Conservation (phyloP, 2,329 filamentous ascomycete species). For the Pestalotiopsis sp. region DNA sequence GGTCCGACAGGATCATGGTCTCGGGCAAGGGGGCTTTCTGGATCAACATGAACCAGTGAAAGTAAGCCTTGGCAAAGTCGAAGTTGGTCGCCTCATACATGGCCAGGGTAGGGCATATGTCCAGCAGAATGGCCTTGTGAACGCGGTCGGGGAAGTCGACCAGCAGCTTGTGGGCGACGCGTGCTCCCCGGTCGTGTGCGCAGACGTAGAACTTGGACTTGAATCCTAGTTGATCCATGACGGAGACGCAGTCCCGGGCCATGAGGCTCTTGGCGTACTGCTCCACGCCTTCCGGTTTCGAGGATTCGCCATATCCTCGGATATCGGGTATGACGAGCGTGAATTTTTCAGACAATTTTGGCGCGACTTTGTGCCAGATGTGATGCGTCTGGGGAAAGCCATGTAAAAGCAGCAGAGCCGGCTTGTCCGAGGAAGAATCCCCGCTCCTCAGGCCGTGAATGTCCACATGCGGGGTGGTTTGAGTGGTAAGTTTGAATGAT, state of each 20-base stretch:
- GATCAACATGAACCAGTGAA: constrained; percentile 63
- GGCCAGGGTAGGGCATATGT: constrained; percentile 57
- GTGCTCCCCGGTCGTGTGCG: constrained; percentile 60
- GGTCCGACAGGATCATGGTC: constrained; percentile 42
- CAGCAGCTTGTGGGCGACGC: constrained; percentile 57
- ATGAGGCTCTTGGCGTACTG: constrained; percentile 52
- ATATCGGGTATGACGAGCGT: constrained; percentile 50
- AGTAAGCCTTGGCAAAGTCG: constrained; percentile 52
- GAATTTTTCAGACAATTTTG: constrained; percentile 40
- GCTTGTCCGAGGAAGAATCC: constrained; percentile 29
- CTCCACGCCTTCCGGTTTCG: constrained; percentile 41
- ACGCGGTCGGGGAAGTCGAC: constrained; percentile 48
- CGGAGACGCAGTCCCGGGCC: constrained; percentile 47
- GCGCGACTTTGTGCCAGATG: constrained; percentile 53
- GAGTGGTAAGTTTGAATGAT: constrained; percentile 40
- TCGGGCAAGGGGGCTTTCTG: constrained; percentile 55
- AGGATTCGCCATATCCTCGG: constrained; percentile 54
- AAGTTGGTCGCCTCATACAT: constrained; percentile 51
- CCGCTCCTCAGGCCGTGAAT: constrained; percentile 46
- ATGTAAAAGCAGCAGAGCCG: constrained; percentile 50
- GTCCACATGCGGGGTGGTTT: constrained; percentile 38
- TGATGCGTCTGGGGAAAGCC: constrained; percentile 56
- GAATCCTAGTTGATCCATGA: constrained; percentile 48
- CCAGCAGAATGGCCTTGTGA: constrained; percentile 46
- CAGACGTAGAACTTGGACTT: constrained; percentile 47